These are phyloP conservation scores for Pseudocohnilembus persalinus DNA, from an alignment of 169 alveolate species.

Conservation along the genomic window DNA sequence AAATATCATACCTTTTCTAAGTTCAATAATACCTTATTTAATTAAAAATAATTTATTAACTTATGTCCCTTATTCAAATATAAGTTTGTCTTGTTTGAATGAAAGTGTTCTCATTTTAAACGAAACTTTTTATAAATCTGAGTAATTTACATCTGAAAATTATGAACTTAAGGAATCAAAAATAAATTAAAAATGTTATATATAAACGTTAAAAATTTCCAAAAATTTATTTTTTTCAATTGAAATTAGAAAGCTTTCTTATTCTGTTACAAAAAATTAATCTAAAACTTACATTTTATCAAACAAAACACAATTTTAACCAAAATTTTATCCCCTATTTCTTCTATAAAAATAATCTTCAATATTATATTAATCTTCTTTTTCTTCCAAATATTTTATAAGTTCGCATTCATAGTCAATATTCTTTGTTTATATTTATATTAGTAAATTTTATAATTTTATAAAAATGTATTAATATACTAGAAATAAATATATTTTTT, in stretches of 20 bases:
- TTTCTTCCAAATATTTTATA: too few species aligned
- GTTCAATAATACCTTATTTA: neutral
- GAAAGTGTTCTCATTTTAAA: neutral
- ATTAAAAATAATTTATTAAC: neutral
- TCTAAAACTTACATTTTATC: neutral
- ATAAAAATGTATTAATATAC: too few species aligned
- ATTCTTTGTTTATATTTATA: too few species aligned
- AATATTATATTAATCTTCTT: too few species aligned
- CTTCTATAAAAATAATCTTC: neutral
- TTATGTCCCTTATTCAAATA: neutral
- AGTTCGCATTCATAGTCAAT: too few species aligned
- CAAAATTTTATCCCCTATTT: neutral
- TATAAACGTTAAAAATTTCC: neutral
- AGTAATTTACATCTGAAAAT: neutral
- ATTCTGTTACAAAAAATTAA: neutral
- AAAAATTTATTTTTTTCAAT: neutral
- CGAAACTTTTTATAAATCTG: neutral
- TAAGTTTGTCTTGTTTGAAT: neutral
- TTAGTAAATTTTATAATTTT: too few species aligned
- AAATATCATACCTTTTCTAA: neutral
- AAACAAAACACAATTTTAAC: neutral
- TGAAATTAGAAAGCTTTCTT: neutral
- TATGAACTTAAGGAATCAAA: neutral
- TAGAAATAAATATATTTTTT: too few species aligned
- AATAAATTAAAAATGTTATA: neutral